Evolutionary conservation across 805 yeast species (phyloP), one percentile per base, ranked within the genome.

Genomic region (Ogataea glucozyma): DNA sequence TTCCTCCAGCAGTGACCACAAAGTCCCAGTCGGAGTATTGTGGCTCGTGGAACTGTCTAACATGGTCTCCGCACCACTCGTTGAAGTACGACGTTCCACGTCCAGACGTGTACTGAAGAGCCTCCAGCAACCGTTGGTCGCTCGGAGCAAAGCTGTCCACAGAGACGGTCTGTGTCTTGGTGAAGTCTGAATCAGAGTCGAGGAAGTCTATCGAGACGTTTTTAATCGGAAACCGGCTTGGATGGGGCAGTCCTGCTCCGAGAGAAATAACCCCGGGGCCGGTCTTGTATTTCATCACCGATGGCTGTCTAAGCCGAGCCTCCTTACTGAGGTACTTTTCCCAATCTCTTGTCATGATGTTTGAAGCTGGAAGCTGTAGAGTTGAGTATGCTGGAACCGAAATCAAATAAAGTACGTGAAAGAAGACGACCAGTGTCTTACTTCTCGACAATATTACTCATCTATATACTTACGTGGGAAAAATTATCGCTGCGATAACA

Each of bases 1-100:
- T 90, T 69, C 87, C 88, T 51, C 98, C 98, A 10, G 83, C 76
- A 38, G 88, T 77, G 51, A 82, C 65, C 26, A 88, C 65, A 24
- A 79, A 64, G 51, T 76, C 83, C 96, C 96, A 90, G 61, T 84
- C 73, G 11, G 57, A 54, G 47, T 75, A 77, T 4, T 64, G 64
- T n/a, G 72, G 71, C 17, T 60, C 56, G 57, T 76, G 81, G 42
- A 70, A 66, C 46, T 57, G 40, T 12, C 44, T 48, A 17, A 78
- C 70, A 57, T 77, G 79, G 19, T 67, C 65, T 44, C 56, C 65
- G 44, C 72, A 47, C 61, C 71, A 77, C 3, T 57, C 43, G 34
- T 69, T 57, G 24, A 76, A 52, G 44, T 67, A 74, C 1, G 69
- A 54, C 17, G 70, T 71, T 27, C 83, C 83, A 42, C 69, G 72